Conservation (phyloP, 2,329 filamentous ascomycete species). For the Mycosphaerelloides madeirae region DNA sequence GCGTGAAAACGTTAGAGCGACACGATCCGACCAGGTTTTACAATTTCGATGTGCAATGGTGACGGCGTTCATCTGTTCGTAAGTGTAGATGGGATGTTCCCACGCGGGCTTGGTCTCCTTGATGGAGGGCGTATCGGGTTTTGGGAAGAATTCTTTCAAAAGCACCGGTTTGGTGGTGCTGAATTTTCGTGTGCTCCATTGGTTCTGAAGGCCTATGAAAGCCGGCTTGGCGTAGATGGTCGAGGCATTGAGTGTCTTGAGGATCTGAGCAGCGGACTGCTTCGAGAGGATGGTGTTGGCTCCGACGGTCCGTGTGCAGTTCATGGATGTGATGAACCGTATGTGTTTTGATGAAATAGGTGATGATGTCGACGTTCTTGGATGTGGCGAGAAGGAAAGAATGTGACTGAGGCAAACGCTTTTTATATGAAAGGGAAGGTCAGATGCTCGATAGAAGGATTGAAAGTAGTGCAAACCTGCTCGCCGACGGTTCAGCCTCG, state of each 20-base stretch:
- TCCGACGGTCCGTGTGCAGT: slow-evolving; percentile 23
- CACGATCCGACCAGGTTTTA: slow-evolving; percentile 67
- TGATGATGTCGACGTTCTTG: neutral
- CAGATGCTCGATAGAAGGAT: too few relatives aligned
- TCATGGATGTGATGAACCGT: slow-evolving; percentile 15
- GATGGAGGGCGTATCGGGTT: slow-evolving; percentile 42
- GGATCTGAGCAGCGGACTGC: slow-evolving; percentile 35
- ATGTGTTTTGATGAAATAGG: slow-evolving; percentile 1
- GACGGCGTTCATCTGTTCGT: slow-evolving; percentile 71
- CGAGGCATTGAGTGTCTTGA: slow-evolving; percentile 34
- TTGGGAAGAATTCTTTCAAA: slow-evolving; percentile 46
- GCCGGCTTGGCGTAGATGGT: slow-evolving; percentile 29
- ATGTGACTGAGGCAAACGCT: too few relatives aligned
- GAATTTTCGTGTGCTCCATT: slow-evolving; percentile 35
- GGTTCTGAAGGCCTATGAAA: slow-evolving; percentile 32
- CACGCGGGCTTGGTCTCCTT: slow-evolving; percentile 45
- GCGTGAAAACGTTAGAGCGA: slow-evolving; percentile 72
- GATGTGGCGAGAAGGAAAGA: too few relatives aligned
- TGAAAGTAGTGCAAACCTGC: too few relatives aligned
- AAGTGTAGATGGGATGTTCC: slow-evolving; percentile 58
- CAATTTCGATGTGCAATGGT: slow-evolving; percentile 71
- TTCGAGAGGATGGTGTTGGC: slow-evolving; percentile 31
- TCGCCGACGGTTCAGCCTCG: too few relatives aligned
- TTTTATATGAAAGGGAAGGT: too few relatives aligned
- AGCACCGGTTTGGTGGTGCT: slow-evolving; percentile 33